Percentiles rank a stretch among this genome's conserved stretches.
Evolutionary conservation across 1,284 basidiomycete species (phyloP).

Genomic region (Boletus holoroseus): DNA sequence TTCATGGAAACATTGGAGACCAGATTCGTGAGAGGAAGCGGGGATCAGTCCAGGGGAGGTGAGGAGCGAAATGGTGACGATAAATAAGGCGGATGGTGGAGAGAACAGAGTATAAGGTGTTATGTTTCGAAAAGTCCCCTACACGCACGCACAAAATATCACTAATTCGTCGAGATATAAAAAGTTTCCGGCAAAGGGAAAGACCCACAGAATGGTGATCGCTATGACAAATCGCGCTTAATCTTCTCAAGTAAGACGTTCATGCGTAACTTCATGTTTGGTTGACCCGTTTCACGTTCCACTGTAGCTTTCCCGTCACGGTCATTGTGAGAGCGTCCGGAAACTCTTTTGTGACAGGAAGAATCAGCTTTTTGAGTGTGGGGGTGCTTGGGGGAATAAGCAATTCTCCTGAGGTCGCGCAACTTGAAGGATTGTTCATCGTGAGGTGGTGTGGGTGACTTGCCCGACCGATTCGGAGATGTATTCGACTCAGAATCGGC

Average conservation of each 20-base stretch:
- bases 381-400: constrained; percentile 54
- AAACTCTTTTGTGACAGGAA: constrained; percentile 28
- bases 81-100: constrained; percentile 55
- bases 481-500: neutral
- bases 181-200: neutral
- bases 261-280: constrained; percentile 77
- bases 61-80: constrained; percentile 32
- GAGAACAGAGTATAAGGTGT: constrained; percentile 44
- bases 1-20: constrained; percentile 54
- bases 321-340: neutral
- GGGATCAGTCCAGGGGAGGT: constrained; percentile 28
- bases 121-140: neutral
- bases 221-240: constrained; percentile 47
- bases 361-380: constrained; percentile 53
- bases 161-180: constrained; percentile 1
- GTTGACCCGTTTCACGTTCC: constrained; percentile 47
- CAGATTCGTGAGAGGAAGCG: constrained; percentile 56
- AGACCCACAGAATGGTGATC: constrained; percentile 3
- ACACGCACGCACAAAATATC: constrained; percentile 1
- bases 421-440: constrained; percentile 36
- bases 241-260: constrained; percentile 72
- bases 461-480: neutral
- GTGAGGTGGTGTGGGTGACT: constrained; percentile 2
- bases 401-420: constrained; percentile 55
- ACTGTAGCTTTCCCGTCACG: constrained; percentile 21